These are phyloP conservation scores for Chaetomium olivaceum DNA, from an alignment of 2,329 filamentous ascomycete species.

Conservation along the genomic window DNA sequence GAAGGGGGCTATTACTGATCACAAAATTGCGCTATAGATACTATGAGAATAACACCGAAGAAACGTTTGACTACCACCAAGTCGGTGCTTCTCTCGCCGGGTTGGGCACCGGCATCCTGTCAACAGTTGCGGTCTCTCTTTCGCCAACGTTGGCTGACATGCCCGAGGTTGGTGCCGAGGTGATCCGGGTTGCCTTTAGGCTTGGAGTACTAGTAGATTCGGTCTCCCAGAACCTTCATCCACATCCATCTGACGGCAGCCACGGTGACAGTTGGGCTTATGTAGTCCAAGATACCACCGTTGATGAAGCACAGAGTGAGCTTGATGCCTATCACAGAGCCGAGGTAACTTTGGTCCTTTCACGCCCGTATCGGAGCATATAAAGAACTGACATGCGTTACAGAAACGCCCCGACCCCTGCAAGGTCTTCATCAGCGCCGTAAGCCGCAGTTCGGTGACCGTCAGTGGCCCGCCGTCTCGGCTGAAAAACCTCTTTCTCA, in stretches of 20 bases:
- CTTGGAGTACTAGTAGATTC: constrained; percentile 47
- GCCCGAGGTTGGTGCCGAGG: constrained; percentile 44
- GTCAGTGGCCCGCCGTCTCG: constrained; percentile 43
- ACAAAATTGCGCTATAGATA: not conserved
- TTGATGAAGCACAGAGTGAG: not conserved
- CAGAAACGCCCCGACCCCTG: constrained; percentile 34
- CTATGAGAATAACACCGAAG: not conserved
- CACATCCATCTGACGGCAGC: constrained; percentile 30
- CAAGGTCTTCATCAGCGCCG: constrained; percentile 46
- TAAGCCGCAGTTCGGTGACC: constrained; percentile 38
- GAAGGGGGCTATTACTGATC: not conserved
- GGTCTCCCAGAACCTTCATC: constrained; percentile 46
- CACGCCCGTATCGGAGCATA: not conserved
- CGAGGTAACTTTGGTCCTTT: not conserved
- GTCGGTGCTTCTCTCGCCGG: not conserved
- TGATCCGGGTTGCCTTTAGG: constrained; percentile 47
- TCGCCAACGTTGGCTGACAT: constrained; percentile 44
- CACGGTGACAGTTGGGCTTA: constrained; percentile 36
- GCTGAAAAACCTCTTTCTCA: constrained; percentile 36
- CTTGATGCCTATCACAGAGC: not conserved
- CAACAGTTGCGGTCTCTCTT: constrained; percentile 26
- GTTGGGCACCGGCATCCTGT: not conserved
- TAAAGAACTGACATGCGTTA: not conserved
- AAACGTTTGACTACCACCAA: not conserved
- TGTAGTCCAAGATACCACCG: not conserved